Evolutionary conservation across 2,329 filamentous ascomycete species (phyloP), one percentile per base, ranked within the genome.

Genomic region (Diaporthe eres): DNA sequence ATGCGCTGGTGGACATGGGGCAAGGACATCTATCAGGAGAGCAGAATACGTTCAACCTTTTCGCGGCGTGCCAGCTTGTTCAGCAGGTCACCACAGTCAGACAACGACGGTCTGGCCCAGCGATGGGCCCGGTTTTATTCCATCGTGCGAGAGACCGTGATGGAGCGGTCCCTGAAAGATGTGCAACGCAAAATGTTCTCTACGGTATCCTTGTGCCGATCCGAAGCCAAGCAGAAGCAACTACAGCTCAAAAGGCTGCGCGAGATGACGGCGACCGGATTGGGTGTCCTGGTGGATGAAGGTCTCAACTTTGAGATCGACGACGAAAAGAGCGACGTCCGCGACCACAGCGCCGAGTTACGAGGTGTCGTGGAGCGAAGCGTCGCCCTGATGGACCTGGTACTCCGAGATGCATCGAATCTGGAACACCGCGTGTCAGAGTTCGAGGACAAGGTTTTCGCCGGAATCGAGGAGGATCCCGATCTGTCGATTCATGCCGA

Each of bases 201-300:
- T 13, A 96, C 96, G 0, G 90, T 98, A 76, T 93, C 94, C 3
- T 86, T 94, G 51, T 92, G 93, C 76, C 90, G 94, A 22, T 89
- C 92, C 2, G 93, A 98, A 82, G 94, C 94, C 13, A 90, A 93
- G 63, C 87, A 87, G 76, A 98, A 97, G 83, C 93, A 94, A 80
- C 89, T 89, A 4, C 90, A 89, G 28, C 87, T 98, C 68, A 93
- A 90, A 80, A 91, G 91, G 79, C 87, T 98, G 78, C 91, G 94
- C 63, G 91, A 96, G 81, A 92, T 96, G 84, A 95, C 95, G 74
- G 95, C 96, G 2, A 96, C 94, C 80, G 94, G 95, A 1, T 88
- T 98, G 5, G 97, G 97, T 22, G 91, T 98, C 6, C 86, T 99
- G 37, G 92, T 98, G 79, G 95, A 96, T 74, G 95, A 98, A 82